These are phyloP conservation scores for Metarhizium humberi DNA, from an alignment of 2,329 filamentous ascomycete genomes.

Conservation along the genomic window DNA sequence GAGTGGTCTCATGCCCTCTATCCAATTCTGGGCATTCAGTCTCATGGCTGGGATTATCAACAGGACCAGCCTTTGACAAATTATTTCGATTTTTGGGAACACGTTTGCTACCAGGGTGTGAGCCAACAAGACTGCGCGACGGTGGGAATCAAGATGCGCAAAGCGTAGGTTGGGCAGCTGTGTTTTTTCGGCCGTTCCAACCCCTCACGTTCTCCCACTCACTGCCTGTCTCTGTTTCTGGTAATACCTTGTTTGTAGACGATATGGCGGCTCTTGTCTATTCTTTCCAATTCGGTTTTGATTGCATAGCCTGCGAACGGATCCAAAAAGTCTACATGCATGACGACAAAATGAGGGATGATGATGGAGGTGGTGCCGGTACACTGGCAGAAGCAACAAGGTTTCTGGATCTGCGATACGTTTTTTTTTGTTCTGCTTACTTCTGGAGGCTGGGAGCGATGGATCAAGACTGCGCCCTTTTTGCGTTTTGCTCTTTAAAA, in stretches of 20 bases:
- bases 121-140: not conserved
- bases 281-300: not conserved
- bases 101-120: not conserved
- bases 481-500: not conserved
- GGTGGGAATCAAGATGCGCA: not conserved
- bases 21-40: not conserved
- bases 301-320: slow-evolving; percentile 3
- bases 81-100: not conserved
- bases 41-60: not conserved
- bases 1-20: not conserved
- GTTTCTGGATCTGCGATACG: not conserved
- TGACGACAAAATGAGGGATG: not conserved
- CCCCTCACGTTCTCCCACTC: not conserved
- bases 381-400: not conserved
- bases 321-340: not conserved
- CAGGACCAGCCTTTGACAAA: not conserved
- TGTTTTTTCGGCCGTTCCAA: not conserved
- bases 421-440: not conserved
- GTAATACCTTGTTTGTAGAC: not conserved
- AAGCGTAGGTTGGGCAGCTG: not conserved
- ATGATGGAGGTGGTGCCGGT: not conserved
- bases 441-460: not conserved
- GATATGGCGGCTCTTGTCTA: not conserved
- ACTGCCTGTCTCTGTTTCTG: not conserved
- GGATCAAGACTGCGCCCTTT: not conserved